A percentile compares a stretch with the other conserved stretches of the same genome.
phyloP scores from a whole-genome alignment of 192 early-diverging fungal species.

The Geranomyces michiganensis region DNA sequence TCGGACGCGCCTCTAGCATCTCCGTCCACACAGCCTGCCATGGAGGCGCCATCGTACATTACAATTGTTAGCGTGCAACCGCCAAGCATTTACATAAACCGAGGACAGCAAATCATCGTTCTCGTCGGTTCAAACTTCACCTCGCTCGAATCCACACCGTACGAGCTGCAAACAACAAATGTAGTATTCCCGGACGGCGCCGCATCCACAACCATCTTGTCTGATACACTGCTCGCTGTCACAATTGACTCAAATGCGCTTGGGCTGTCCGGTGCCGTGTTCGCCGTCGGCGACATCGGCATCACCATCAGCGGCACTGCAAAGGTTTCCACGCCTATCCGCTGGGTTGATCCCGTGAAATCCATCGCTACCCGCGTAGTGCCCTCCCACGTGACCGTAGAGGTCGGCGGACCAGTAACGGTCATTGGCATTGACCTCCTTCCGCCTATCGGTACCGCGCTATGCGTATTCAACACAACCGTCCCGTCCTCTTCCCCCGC shows the following conservation, averaged over 20 bases:
- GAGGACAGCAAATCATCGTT: conserved; percentile 10
- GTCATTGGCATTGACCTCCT: conserved; percentile 12
- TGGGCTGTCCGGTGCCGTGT: background rate
- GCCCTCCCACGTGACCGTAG: background rate
- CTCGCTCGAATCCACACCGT: background rate
- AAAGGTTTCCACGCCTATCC: background rate
- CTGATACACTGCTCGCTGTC: conserved; percentile 13
- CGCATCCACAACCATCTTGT: conserved; percentile 6
- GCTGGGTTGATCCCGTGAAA: conserved; percentile 30
- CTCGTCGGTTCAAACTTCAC: conserved; percentile 16
- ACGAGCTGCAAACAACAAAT: background rate
- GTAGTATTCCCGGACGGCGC: background rate
- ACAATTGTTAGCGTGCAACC: conserved; percentile 16
- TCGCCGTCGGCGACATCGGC: conserved; percentile 3
- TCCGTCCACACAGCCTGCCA: too few species aligned
- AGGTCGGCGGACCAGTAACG: background rate
- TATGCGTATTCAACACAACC: conserved; percentile 22
- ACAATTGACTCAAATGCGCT: conserved; percentile 18
- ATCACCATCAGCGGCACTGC: background rate
- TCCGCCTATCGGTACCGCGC: conserved; percentile 16
- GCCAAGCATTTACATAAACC: conserved; percentile 22
- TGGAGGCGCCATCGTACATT: background rate
- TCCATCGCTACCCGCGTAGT: conserved; percentile 16
- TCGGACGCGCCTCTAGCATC: too few species aligned
- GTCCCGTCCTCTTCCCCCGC: background rate